Conservation (phyloP, 768 basidiomycete species). For the Lactarius evosmus region DNA sequence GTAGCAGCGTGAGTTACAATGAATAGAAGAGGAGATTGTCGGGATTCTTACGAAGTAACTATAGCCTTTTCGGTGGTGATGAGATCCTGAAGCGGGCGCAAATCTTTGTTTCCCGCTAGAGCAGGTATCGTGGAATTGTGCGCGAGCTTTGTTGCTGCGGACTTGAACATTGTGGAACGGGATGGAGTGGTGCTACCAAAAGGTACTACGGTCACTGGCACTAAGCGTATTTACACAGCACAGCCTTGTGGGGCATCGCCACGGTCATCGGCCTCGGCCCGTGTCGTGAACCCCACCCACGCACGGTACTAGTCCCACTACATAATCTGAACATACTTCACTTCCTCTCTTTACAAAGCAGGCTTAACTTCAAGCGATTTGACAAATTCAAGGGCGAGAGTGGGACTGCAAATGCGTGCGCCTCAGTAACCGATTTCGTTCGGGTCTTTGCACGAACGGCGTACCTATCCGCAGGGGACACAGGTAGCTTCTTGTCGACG, state of each 20-base stretch:
- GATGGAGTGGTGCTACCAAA: neutral
- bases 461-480: constrained; percentile 84
- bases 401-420: constrained; percentile 43
- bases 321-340: neutral
- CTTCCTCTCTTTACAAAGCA: neutral
- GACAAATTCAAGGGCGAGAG: constrained; percentile 65
- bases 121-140: constrained; percentile 83
- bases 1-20: neutral
- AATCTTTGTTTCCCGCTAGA: constrained; percentile 68
- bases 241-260: neutral
- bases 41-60: constrained; percentile 57
- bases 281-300: too few species aligned
- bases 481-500: constrained; percentile 78
- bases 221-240: constrained; percentile 2
- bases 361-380: constrained; percentile 37
- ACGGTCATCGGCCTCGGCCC: neutral
- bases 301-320: too few species aligned
- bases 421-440: constrained; percentile 2
- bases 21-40: neutral
- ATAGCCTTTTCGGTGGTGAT: constrained; percentile 87
- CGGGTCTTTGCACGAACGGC: constrained; percentile 18
- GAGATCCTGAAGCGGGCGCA: constrained; percentile 79
- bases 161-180: constrained; percentile 59
- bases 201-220: neutral
- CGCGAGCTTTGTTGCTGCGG: constrained; percentile 77